A percentile compares a stretch with the other conserved stretches of the same genome.
phyloP scores from a whole-genome alignment of 1,284 basidiomycete genomes.

The Tylopilus sp. region DNA sequence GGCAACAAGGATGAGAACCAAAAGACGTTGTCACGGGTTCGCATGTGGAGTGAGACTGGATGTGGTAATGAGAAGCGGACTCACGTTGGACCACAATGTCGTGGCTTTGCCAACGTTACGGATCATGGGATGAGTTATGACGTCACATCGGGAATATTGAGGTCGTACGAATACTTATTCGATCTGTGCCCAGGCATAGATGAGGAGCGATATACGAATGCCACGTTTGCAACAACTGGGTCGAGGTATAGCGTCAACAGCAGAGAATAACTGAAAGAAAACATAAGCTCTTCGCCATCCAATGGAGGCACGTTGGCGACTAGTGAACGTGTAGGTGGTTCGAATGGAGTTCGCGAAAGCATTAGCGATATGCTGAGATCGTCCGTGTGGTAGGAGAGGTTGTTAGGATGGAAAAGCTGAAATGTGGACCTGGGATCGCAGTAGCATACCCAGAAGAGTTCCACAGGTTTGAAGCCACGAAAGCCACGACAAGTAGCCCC shows the following conservation, averaged over 20 bases:
- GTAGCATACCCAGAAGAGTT: constrained; percentile 59
- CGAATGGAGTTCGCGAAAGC: constrained; percentile 55
- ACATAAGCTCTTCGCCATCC: constrained; percentile 53
- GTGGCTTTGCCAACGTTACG: constrained; percentile 52
- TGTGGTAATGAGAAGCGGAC: constrained; percentile 13
- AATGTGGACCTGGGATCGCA: constrained; percentile 52
- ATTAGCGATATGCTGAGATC: constrained; percentile 49
- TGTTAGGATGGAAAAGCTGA: constrained; percentile 62
- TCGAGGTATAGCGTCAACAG: neutral
- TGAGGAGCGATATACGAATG: constrained; percentile 58
- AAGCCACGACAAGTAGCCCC: constrained; percentile 53
- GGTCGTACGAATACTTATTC: constrained; percentile 55
- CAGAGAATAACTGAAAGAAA: neutral
- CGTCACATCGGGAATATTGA: constrained; percentile 61
- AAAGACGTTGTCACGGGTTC: too few species aligned
- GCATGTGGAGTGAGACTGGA: neutral
- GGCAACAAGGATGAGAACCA: neutral
- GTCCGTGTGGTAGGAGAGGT: constrained; percentile 63
- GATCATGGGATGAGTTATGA: constrained; percentile 56
- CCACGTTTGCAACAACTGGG: constrained; percentile 52
- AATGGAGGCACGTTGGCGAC: constrained; percentile 40
- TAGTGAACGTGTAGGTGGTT: constrained; percentile 48
- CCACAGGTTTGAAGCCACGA: constrained; percentile 61
- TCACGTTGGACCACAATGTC: constrained; percentile 65
- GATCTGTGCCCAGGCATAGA: constrained; percentile 39